A percentile compares a stretch with the other conserved stretches of the same genome.
These are phyloP conservation scores for Filobasidium uniguttulatum DNA, from an alignment of 1,284 basidiomycete species.

Conservation along the genomic window DNA sequence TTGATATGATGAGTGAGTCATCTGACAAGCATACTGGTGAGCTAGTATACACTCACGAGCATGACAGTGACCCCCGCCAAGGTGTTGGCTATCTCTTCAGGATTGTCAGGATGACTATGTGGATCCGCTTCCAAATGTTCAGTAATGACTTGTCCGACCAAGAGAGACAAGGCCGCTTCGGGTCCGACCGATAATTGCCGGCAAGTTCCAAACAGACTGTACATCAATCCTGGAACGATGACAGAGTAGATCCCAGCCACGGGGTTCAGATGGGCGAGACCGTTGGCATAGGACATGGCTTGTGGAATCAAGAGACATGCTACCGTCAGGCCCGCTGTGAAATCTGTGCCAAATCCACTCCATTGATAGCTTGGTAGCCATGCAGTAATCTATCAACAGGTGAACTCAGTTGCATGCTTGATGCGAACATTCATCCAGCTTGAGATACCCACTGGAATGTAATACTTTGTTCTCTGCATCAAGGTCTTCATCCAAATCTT, in stretches of 20 bases:
- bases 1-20: background rate
- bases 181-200: slow-evolving; percentile 54
- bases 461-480: slow-evolving; percentile 35
- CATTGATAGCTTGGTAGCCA: slow-evolving; percentile 3
- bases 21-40: background rate
- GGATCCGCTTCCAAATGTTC: slow-evolving; percentile 52
- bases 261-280: slow-evolving; percentile 66
- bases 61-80: slow-evolving; percentile 58
- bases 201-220: slow-evolving; percentile 72
- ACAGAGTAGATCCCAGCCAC: slow-evolving; percentile 74
- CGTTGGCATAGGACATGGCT: slow-evolving; percentile 79
- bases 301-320: slow-evolving; percentile 84
- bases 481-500: slow-evolving; percentile 6
- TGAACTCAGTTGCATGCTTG: background rate
- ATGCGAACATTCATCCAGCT: background rate
- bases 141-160: slow-evolving; percentile 71
- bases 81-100: slow-evolving; percentile 44
- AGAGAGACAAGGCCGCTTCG: slow-evolving; percentile 75
- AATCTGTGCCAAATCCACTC: slow-evolving; percentile 58
- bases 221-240: slow-evolving; percentile 63
- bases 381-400: slow-evolving; percentile 11
- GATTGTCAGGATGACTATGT: slow-evolving; percentile 43
- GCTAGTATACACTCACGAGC: slow-evolving; percentile 44
- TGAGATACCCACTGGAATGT: slow-evolving; percentile 28
- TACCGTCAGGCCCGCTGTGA: slow-evolving; percentile 69